Conservation (phyloP, 257 asterid genomes). For the Solanum appendiculatum region DNA sequence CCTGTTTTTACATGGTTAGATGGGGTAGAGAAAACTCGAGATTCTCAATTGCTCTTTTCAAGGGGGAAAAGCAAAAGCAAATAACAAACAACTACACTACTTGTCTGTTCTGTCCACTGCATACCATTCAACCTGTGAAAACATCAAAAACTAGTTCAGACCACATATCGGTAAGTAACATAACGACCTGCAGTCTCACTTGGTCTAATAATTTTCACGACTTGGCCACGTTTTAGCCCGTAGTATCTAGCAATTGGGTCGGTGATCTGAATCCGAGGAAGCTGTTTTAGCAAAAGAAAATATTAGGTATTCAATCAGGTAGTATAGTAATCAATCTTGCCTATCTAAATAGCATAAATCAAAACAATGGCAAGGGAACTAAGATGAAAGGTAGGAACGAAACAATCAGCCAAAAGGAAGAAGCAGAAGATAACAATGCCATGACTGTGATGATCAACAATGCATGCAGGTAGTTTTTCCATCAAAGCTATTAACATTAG, state of each 20-base stretch:
- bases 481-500: not conserved
- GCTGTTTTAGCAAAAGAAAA: constrained; percentile 23
- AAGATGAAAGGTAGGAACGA: not conserved
- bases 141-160: constrained; percentile 18
- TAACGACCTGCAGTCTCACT: constrained; percentile 94
- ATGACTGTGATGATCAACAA: not conserved
- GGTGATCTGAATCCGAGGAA: constrained; percentile 74
- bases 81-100: not conserved
- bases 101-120: not conserved
- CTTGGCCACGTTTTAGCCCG: constrained; percentile 72
- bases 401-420: not conserved
- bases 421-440: not conserved
- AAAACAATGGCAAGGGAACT: not conserved
- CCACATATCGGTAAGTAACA: constrained; percentile 69
- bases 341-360: not conserved
- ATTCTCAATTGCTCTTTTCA: not conserved
- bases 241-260: constrained; percentile 81
- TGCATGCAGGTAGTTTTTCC: not conserved
- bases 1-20: not conserved
- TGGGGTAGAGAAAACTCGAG: not conserved
- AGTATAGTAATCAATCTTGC: not conserved
- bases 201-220: constrained; percentile 71
- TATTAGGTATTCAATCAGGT: not conserved
- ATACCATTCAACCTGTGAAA: not conserved
- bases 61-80: not conserved